These are phyloP conservation scores for Starmerella potacharoeniae DNA, from an alignment of 805 yeast species.

Conservation along the genomic window DNA sequence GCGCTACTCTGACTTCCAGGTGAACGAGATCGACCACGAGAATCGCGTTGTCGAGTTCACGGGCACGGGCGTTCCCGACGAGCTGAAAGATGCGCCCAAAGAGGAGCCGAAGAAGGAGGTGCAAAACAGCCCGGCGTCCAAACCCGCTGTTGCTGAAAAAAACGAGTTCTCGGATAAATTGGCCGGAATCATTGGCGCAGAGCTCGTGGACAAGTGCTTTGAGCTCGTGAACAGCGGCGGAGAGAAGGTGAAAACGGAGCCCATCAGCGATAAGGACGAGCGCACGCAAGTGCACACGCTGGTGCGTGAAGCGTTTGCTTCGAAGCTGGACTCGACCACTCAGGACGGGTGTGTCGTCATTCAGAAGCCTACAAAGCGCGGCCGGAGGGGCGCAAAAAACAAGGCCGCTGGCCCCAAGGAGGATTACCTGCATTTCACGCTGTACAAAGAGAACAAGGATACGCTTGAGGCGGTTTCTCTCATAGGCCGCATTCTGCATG, in stretches of 20 bases:
- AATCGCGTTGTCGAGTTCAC: constrained; percentile 64
- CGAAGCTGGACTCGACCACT: constrained; percentile 70
- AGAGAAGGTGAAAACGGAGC: constrained; percentile 30
- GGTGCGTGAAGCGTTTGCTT: constrained; percentile 59
- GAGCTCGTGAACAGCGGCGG: constrained; percentile 42
- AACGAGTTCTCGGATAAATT: constrained; percentile 38
- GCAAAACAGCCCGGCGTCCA: not conserved
- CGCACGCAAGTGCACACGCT: constrained; percentile 73
- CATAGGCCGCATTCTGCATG: constrained; percentile 57
- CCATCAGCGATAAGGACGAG: constrained; percentile 54
- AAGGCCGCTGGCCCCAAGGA: constrained; percentile 28
- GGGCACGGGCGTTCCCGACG: not conserved
- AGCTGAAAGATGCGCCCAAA: not conserved
- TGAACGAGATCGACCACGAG: constrained; percentile 64
- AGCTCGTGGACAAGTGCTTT: constrained; percentile 46
- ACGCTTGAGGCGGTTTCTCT: constrained; percentile 88
- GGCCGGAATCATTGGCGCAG: constrained; percentile 45
- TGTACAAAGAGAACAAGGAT: constrained; percentile 91
- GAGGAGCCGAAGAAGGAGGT: not conserved
- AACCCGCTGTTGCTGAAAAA: constrained; percentile 7
- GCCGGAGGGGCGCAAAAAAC: constrained; percentile 1
- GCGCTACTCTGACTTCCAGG: constrained; percentile 85
- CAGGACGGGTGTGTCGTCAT: constrained; percentile 28
- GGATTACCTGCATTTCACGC: constrained; percentile 58
- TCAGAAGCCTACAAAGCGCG: constrained; percentile 2